These are phyloP conservation scores for Euptelea pleiosperma DNA, from an alignment of 164 flowering plant species.

Conservation along the genomic window DNA sequence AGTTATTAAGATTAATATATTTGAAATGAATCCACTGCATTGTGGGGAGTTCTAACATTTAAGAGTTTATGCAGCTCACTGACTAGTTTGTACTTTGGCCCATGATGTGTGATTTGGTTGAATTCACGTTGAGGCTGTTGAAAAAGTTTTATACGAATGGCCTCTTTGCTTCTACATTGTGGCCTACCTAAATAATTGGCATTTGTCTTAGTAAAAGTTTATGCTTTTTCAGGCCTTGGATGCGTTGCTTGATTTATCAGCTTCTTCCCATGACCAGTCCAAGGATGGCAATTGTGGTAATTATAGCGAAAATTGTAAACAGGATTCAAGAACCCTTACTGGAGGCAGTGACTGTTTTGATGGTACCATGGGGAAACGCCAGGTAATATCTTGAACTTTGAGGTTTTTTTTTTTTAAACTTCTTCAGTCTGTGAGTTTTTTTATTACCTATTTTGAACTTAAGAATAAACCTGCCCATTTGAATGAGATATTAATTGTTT, in stretches of 20 bases:
- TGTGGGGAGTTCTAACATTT: too few relatives aligned
- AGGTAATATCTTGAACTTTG: slow-evolving; percentile 16
- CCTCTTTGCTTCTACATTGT: background rate
- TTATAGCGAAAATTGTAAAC: slow-evolving; percentile 12
- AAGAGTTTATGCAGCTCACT: too few relatives aligned
- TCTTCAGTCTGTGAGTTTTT: background rate
- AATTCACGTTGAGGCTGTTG: background rate
- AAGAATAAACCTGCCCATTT: too few relatives aligned
- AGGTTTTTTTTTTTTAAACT: background rate
- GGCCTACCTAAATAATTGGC: background rate
- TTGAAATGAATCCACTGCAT: too few relatives aligned
- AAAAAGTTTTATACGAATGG: background rate
- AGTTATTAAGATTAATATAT: too few relatives aligned
- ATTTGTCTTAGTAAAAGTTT: background rate
- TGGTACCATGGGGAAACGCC: slow-evolving; percentile 8
- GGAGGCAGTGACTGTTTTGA: slow-evolving; percentile 11
- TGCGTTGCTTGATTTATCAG: slow-evolving; percentile 61
- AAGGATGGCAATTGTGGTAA: slow-evolving; percentile 13
- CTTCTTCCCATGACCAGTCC: slow-evolving; percentile 34
- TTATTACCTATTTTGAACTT: too few relatives aligned
- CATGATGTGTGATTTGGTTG: too few relatives aligned
- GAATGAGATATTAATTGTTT: too few relatives aligned
- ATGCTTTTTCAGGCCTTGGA: slow-evolving; percentile 55
- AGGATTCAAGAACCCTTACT: slow-evolving; percentile 23
- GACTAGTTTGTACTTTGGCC: too few relatives aligned